Evolutionary conservation across 164 flowering plant species (phyloP).

Genomic region (Piper betle): DNA sequence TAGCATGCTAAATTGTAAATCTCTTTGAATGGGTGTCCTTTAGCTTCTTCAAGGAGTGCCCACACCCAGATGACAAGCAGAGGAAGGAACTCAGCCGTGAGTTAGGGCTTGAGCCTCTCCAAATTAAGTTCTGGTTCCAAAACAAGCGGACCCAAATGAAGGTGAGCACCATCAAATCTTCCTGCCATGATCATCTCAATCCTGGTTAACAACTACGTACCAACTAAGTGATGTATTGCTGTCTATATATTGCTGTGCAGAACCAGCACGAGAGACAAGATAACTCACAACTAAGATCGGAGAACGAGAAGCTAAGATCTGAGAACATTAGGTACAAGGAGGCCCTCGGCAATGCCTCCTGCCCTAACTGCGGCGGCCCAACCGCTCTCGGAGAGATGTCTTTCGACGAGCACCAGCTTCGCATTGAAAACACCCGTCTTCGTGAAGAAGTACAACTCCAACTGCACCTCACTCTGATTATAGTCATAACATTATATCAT

Average conservation of each 20-base stretch:
- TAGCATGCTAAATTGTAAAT: background rate
- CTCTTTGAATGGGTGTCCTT: background rate
- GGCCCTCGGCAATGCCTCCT: constrained; percentile 56
- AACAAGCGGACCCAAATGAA: constrained; percentile 89
- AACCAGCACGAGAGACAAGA: constrained; percentile 75
- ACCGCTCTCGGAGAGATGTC: constrained; percentile 68
- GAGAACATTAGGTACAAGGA: constrained; percentile 74
- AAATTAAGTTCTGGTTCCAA: constrained; percentile 93
- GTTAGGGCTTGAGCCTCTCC: constrained; percentile 67
- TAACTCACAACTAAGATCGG: constrained; percentile 51
- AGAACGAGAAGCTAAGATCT: constrained; percentile 64
- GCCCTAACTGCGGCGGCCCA: constrained; percentile 75
- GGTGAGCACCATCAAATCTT: too few relatives aligned
- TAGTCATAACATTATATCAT: too few relatives aligned
- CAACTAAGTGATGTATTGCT: background rate
- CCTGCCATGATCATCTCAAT: too few relatives aligned
- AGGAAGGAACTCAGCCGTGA: constrained; percentile 65
- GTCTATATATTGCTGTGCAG: constrained; percentile 15
- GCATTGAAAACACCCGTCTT: constrained; percentile 65
- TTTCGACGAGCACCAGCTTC: constrained; percentile 62
- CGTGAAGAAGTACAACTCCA: constrained; percentile 67
- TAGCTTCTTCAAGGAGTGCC: constrained; percentile 85
- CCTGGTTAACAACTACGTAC: background rate
- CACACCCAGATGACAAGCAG: constrained; percentile 90
- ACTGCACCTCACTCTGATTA: constrained; percentile 8